Conservation (phyloP, 139 green algal genomes). For the Closterium sp. region DNA sequence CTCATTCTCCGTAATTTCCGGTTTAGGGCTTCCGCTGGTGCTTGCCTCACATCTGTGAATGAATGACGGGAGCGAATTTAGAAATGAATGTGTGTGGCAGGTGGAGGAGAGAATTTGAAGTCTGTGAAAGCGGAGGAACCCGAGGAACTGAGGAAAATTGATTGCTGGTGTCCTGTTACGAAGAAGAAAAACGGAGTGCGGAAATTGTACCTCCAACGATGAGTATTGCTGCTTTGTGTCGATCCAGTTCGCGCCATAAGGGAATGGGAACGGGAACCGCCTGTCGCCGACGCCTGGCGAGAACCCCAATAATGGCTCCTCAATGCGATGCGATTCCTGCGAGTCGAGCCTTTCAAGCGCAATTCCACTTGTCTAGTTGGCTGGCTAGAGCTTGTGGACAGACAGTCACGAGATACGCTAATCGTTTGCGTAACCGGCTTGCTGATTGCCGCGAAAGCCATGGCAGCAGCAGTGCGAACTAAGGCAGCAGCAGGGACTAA, state of each 20-base stretch:
- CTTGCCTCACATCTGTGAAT: not conserved
- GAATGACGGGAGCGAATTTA: not conserved
- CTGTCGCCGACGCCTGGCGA: not conserved
- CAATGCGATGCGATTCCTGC: not conserved
- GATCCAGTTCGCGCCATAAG: not conserved
- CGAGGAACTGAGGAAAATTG: not conserved
- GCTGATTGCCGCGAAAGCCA: not conserved
- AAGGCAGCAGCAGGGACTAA: not conserved
- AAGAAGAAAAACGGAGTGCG: too few relatives aligned
- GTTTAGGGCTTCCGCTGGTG: not conserved
- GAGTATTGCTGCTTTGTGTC: not conserved
- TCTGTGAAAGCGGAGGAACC: too few relatives aligned
- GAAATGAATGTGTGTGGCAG: not conserved
- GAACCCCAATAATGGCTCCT: not conserved
- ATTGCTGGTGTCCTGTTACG: too few relatives aligned
- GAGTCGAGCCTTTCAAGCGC: not conserved
- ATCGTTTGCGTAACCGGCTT: not conserved
- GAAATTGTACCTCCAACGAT: not conserved
- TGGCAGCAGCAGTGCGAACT: not conserved
- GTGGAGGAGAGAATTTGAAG: not conserved
- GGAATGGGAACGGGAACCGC: not conserved
- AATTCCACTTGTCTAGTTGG: not conserved
- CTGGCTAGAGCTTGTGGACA: not conserved
- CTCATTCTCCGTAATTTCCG: not conserved
- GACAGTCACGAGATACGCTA: not conserved